A percentile compares a stretch with the other conserved stretches of the same genome.
Evolutionary conservation across 306 rosid genomes (phyloP).

Genomic region (Sicyos edulis): DNA sequence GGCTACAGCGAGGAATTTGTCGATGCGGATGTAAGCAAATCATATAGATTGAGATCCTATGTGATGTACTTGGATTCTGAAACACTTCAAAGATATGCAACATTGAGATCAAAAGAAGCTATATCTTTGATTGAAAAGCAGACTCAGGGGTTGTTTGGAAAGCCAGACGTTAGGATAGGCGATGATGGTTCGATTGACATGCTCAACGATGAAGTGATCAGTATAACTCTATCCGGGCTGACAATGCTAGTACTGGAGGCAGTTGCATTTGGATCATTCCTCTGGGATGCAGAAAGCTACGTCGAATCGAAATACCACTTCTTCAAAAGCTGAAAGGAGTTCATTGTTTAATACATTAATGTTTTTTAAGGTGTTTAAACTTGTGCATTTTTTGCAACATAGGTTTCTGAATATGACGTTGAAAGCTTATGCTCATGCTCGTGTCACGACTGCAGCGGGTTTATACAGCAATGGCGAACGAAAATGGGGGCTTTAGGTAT

Average conservation of each 20-base stretch:
- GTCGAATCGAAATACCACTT: slow-evolving; percentile 74
- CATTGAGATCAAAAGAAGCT: slow-evolving; percentile 83
- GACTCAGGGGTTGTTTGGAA: slow-evolving; percentile 87
- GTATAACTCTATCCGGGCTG: slow-evolving; percentile 58
- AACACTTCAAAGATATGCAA: slow-evolving; percentile 79
- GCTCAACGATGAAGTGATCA: slow-evolving; percentile 53
- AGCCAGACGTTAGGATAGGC: slow-evolving; percentile 55
- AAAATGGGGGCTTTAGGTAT: neutral
- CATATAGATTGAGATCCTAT: slow-evolving; percentile 55
- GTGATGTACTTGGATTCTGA: slow-evolving; percentile 82
- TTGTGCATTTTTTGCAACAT: slow-evolving; percentile 19
- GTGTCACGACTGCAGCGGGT: neutral
- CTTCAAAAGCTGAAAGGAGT: slow-evolving; percentile 37
- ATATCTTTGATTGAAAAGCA: slow-evolving; percentile 88
- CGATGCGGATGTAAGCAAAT: slow-evolving; percentile 34
- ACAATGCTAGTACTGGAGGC: slow-evolving; percentile 85
- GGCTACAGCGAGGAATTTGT: slow-evolving; percentile 29
- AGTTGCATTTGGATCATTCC: slow-evolving; percentile 76
- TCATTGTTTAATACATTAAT: neutral
- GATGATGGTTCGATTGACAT: slow-evolving; percentile 69
- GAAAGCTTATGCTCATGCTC: slow-evolving; percentile 2
- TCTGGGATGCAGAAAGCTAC: slow-evolving; percentile 80
- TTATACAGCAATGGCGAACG: neutral
- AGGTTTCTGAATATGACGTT: neutral
- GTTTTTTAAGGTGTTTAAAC: neutral